A percentile compares a stretch with the other conserved stretches of the same genome.
These are phyloP conservation scores for Suillus subaureus DNA, from an alignment of 768 basidiomycete species.

Conservation along the genomic window DNA sequence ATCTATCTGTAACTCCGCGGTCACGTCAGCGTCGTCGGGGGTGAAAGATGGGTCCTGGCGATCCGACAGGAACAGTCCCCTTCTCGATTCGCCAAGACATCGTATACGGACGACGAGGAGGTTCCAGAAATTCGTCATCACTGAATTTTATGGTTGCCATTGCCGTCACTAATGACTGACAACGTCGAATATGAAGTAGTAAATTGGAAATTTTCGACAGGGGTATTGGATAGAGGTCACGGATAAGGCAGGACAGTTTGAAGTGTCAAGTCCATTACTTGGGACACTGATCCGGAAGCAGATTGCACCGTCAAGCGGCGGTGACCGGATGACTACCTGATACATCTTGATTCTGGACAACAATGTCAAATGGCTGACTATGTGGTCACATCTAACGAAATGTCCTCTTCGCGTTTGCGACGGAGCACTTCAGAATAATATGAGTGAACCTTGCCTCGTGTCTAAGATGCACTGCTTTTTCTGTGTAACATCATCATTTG, in stretches of 20 bases:
- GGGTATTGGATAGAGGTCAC: background rate
- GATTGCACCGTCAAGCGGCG: background rate
- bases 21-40: background rate
- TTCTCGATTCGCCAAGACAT: background rate
- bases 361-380: background rate
- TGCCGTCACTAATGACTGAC: background rate
- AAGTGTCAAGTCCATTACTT: background rate
- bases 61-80: background rate
- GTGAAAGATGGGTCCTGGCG: background rate
- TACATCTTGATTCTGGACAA: background rate
- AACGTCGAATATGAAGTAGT: background rate
- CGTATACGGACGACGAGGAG: background rate
- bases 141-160: background rate
- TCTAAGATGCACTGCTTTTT: background rate
- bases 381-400: background rate
- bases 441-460: background rate
- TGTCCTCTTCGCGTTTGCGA: background rate
- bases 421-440: background rate
- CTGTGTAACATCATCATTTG: background rate
- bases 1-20: slow-evolving; percentile 23
- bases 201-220: background rate
- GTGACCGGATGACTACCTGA: background rate
- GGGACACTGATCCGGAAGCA: background rate
- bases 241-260: background rate
- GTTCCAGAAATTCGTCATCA: background rate